These are phyloP conservation scores for Aurantiochytrium sp. DNA, from an alignment of 108 stramenopile species.

Conservation along the genomic window DNA sequence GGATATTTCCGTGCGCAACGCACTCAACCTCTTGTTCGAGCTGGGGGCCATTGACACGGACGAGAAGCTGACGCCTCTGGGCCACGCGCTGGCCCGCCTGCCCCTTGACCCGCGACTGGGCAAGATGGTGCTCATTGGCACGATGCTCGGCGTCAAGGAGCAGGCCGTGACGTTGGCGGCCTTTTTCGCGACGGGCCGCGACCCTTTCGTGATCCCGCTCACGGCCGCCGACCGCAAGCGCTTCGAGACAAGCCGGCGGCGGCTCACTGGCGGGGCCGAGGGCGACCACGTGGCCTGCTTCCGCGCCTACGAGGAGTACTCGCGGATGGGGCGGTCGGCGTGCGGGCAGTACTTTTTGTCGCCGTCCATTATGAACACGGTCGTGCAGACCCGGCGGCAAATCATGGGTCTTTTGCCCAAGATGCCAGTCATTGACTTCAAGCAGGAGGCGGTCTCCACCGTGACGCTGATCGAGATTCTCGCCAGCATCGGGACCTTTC, in stretches of 20 bases:
- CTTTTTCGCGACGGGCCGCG: slow-evolving; percentile 56
- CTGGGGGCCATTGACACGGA: slow-evolving; percentile 65
- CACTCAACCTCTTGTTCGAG: slow-evolving; percentile 61
- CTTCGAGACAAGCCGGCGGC: slow-evolving; percentile 36
- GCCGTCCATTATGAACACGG: not conserved
- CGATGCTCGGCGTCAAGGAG: slow-evolving; percentile 68
- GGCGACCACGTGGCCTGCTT: slow-evolving; percentile 65
- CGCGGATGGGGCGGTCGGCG: not conserved
- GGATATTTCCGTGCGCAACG: slow-evolving; percentile 59
- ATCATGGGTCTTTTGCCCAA: not conserved
- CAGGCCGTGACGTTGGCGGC: slow-evolving; percentile 68
- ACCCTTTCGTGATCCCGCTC: slow-evolving; percentile 48
- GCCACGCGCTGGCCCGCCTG: slow-evolving; percentile 75
- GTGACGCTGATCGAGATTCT: not conserved
- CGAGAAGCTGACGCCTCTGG: slow-evolving; percentile 73
- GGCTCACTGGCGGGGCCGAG: slow-evolving; percentile 55
- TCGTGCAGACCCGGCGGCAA: not conserved
- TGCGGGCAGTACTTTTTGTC: slow-evolving; percentile 1
- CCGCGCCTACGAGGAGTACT: slow-evolving; percentile 55
- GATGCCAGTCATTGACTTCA: not conserved
- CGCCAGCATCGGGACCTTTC: not conserved
- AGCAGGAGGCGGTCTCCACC: not conserved
- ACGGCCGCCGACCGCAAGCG: not conserved
- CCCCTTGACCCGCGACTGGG: slow-evolving; percentile 80
- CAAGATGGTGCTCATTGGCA: slow-evolving; percentile 70